Percentiles rank a stretch among this genome's conserved stretches.
These are phyloP conservation scores for Cornus kousa DNA, from an alignment of 148 eudicot genomes.

Conservation along the genomic window DNA sequence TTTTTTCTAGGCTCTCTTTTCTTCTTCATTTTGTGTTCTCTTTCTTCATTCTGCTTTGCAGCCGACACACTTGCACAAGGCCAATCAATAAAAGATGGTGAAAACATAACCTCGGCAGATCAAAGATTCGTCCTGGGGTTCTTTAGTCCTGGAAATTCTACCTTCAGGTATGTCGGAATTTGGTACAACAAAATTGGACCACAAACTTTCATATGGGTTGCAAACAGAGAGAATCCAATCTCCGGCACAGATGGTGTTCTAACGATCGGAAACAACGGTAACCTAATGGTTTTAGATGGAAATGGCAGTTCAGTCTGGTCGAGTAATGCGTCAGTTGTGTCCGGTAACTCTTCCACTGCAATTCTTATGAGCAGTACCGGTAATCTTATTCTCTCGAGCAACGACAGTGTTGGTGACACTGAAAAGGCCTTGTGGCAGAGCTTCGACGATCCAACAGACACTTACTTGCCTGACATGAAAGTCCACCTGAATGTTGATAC, in stretches of 20 bases:
- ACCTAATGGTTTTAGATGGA: slow-evolving; percentile 38
- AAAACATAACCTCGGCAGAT: slow-evolving; percentile 44
- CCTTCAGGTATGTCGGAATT: slow-evolving; percentile 58
- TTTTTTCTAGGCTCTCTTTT: not conserved
- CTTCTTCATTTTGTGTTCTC: slow-evolving; percentile 9
- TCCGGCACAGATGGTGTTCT: slow-evolving; percentile 32
- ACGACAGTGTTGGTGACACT: not conserved
- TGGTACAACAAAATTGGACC: slow-evolving; percentile 38
- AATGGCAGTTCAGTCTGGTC: slow-evolving; percentile 34
- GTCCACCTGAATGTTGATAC: slow-evolving; percentile 2
- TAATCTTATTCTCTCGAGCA: slow-evolving; percentile 23
- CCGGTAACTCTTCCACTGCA: slow-evolving; percentile 20
- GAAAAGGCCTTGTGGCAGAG: slow-evolving; percentile 46
- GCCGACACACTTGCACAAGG: slow-evolving; percentile 25
- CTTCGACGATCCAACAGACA: slow-evolving; percentile 52
- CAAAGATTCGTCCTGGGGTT: slow-evolving; percentile 56
- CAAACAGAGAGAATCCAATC: slow-evolving; percentile 58
- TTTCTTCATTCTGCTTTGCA: slow-evolving; percentile 9
- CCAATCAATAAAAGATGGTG: slow-evolving; percentile 32
- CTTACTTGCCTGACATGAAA: slow-evolving; percentile 40
- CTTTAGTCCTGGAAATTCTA: slow-evolving; percentile 58
- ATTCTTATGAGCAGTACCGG: slow-evolving; percentile 38
- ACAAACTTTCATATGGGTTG: slow-evolving; percentile 59
- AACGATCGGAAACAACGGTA: slow-evolving; percentile 32
- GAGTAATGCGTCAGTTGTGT: slow-evolving; percentile 12